Percentiles rank a stretch among this genome's conserved stretches.
phyloP scores from a whole-genome alignment of 73 alveolate species.

The Breviolum minutum region DNA sequence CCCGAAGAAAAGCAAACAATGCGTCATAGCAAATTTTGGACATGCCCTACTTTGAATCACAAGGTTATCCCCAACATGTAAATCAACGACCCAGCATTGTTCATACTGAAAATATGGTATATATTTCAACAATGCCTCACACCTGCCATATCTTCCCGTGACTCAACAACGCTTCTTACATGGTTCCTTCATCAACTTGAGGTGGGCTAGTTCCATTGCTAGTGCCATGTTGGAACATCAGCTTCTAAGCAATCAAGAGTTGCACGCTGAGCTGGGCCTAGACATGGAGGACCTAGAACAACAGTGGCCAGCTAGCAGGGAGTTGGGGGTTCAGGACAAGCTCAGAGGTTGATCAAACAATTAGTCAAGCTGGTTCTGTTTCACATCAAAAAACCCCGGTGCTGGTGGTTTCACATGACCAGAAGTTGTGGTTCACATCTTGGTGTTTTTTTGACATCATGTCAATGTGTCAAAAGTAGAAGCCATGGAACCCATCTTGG shows the following conservation, averaged over 20 bases:
- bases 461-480: too few species aligned
- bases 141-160: not conserved
- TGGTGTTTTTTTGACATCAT: too few species aligned
- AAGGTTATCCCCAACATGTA: too few species aligned
- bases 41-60: too few species aligned
- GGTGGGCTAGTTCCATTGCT: conserved; percentile 68
- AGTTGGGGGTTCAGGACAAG: not conserved
- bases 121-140: too few species aligned
- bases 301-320: not conserved
- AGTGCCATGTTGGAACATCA: conserved; percentile 71
- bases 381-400: not conserved
- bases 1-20: too few species aligned
- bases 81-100: too few species aligned
- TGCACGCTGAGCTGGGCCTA: not conserved
- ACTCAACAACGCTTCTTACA: not conserved
- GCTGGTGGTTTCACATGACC: too few species aligned
- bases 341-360: not conserved
- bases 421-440: too few species aligned
- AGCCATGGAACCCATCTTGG: too few species aligned
- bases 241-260: conserved; percentile 42
- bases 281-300: not conserved
- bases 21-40: too few species aligned
- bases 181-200: not conserved
- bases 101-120: too few species aligned
- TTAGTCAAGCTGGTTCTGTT: not conserved